Percentiles rank a stretch among this genome's conserved stretches.
Conservation (phyloP, 2,329 filamentous ascomycete genomes). For the Penicillium sp. region DNA sequence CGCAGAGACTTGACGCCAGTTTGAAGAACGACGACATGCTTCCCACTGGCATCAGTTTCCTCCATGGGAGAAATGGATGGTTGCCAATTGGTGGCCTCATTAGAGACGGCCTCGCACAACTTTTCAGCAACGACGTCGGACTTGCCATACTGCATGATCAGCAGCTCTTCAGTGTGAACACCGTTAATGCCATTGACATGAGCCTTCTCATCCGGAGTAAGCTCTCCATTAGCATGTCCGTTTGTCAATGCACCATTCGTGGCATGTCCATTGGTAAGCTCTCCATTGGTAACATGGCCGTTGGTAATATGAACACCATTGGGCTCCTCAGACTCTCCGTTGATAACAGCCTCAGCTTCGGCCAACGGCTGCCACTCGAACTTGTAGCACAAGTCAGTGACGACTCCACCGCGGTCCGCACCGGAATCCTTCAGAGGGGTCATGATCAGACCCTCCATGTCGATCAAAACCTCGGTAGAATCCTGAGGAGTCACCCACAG, state of each 20-base stretch:
- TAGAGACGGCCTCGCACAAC: slow-evolving; percentile 5
- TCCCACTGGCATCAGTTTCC: slow-evolving; percentile 8
- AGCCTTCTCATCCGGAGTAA: slow-evolving; percentile 1
- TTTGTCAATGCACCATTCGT: not conserved
- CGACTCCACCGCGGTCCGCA: not conserved
- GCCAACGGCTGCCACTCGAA: slow-evolving; percentile 20
- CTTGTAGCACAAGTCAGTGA: slow-evolving; percentile 24
- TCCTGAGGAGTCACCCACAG: slow-evolving; percentile 16
- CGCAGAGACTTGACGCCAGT: slow-evolving; percentile 15
- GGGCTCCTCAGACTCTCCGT: slow-evolving; percentile 4
- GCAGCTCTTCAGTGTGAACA: slow-evolving; percentile 8
- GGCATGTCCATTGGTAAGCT: not conserved
- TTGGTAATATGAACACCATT: not conserved
- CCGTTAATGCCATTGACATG: slow-evolving; percentile 5
- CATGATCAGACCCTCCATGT: slow-evolving; percentile 23
- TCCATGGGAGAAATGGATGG: slow-evolving; percentile 8
- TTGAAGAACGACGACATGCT: slow-evolving; percentile 20
- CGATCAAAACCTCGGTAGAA: slow-evolving; percentile 18
- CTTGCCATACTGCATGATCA: slow-evolving; percentile 17
- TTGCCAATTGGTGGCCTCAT: slow-evolving; percentile 6
- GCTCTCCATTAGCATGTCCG: not conserved
- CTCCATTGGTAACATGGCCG: not conserved
- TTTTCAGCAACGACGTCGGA: slow-evolving; percentile 10
- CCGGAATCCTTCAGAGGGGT: slow-evolving; percentile 23
- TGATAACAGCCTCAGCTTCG: not conserved